Evolutionary conservation across 2,329 filamentous ascomycete genomes (phyloP).

Genomic region (Fusarium clavum): DNA sequence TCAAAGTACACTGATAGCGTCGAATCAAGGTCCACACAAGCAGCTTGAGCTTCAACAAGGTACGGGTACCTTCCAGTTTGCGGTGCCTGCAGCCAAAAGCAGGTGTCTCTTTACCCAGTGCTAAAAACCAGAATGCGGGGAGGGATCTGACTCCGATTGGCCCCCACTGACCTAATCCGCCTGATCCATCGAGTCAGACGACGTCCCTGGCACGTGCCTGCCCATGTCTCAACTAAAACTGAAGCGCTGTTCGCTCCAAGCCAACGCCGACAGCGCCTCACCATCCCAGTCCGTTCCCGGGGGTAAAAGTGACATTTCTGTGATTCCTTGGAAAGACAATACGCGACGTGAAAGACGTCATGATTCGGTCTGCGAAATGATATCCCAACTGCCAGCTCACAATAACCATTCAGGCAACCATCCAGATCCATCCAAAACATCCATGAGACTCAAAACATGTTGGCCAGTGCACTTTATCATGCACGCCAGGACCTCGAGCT

Average conservation of each 20-base stretch:
- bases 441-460: neutral
- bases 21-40: conserved; percentile 14
- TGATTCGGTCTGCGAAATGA: conserved; percentile 27
- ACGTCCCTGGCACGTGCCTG: conserved; percentile 48
- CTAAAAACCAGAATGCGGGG: conserved; percentile 45
- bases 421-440: conserved; percentile 8
- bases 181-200: conserved; percentile 50
- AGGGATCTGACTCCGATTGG: conserved; percentile 45
- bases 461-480: conserved; percentile 27
- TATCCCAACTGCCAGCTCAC: conserved; percentile 15
- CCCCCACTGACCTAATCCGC: conserved; percentile 42
- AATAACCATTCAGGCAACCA: neutral
- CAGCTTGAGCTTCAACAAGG: conserved; percentile 38
- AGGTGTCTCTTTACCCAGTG: conserved; percentile 37
- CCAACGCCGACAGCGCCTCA: conserved; percentile 36
- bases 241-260: conserved; percentile 28
- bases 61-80: conserved; percentile 39
- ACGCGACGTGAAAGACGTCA: conserved; percentile 28
- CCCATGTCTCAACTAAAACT: conserved; percentile 37
- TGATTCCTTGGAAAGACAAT: conserved; percentile 36
- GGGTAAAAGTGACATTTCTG: conserved; percentile 23
- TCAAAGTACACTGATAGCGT: conserved; percentile 33
- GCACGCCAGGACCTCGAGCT: conserved; percentile 18
- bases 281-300: conserved; percentile 34
- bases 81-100: conserved; percentile 26